Percentiles rank a stretch among this genome's conserved stretches.
Conservation (phyloP, 495 filamentous ascomycete species). For the Aspergillus kassunensis region DNA sequence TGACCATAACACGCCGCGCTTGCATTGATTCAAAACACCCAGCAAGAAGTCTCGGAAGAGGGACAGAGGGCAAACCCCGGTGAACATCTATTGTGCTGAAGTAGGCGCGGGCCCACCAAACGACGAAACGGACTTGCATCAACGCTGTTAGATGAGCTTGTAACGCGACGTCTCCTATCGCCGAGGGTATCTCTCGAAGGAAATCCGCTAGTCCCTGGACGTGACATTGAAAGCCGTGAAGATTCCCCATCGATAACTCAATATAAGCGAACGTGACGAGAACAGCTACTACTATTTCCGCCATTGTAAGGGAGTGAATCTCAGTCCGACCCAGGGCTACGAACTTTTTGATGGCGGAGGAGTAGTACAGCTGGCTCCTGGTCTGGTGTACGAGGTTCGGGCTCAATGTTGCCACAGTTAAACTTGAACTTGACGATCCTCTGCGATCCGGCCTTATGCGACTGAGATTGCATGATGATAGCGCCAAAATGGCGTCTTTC, state of each 20-base stretch:
- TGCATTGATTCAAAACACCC: slow-evolving; percentile 10
- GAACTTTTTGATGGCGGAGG: slow-evolving; percentile 20
- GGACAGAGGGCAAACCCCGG: slow-evolving; percentile 9
- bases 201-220: slow-evolving; percentile 17
- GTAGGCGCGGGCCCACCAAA: slow-evolving; percentile 30
- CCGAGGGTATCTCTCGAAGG: slow-evolving; percentile 1
- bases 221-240: slow-evolving; percentile 26
- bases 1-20: slow-evolving; percentile 17
- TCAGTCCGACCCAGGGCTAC: slow-evolving; percentile 7
- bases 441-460: slow-evolving; percentile 19
- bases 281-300: slow-evolving; percentile 10
- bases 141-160: slow-evolving; percentile 20
- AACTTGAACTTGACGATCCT: not conserved
- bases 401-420: slow-evolving; percentile 13
- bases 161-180: not conserved
- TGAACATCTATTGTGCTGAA: slow-evolving; percentile 22
- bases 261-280: slow-evolving; percentile 26
- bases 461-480: slow-evolving; percentile 27
- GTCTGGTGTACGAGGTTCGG: slow-evolving; percentile 23
- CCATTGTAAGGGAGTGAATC: not conserved
- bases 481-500: slow-evolving; percentile 22
- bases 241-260: slow-evolving; percentile 28
- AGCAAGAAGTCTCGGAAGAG: slow-evolving; percentile 2
- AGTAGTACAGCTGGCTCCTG: slow-evolving; percentile 27
- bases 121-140: slow-evolving; percentile 21